phyloP scores from a whole-genome alignment of 2,329 filamentous ascomycete genomes.

The Septoria linicola region DNA sequence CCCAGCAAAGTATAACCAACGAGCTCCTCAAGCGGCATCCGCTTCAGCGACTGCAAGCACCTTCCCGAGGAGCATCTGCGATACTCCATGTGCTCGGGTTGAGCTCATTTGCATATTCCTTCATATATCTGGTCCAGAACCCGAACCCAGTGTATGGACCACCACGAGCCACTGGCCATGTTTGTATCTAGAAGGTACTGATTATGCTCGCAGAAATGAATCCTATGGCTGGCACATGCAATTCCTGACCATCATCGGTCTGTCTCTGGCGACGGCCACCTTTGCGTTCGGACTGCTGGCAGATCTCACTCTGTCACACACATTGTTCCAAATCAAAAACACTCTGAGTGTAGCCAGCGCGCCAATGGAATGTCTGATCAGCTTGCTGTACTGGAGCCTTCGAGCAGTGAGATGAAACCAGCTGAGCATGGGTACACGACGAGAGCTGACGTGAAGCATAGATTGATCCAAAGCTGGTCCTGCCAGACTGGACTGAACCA shows the following conservation, averaged over 20 bases:
- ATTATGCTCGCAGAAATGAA: constrained; percentile 56
- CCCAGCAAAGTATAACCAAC: constrained; percentile 23
- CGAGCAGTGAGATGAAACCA: constrained; percentile 46
- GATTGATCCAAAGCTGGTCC: constrained; percentile 53
- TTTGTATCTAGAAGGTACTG: too few relatives aligned
- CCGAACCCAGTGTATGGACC: constrained; percentile 40
- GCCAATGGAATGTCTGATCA: constrained; percentile 70
- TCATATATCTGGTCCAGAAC: constrained; percentile 42
- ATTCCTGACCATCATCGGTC: constrained; percentile 72
- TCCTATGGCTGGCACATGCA: constrained; percentile 69
- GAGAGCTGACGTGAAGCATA: too few relatives aligned
- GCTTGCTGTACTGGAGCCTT: constrained; percentile 71
- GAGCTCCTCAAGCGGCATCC: constrained; percentile 51
- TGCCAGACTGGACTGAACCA: constrained; percentile 48
- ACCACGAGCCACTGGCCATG: too few relatives aligned
- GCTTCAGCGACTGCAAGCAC: constrained; percentile 65
- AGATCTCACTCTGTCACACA: constrained; percentile 59
- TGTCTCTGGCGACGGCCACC: constrained; percentile 60
- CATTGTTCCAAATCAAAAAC: constrained; percentile 68
- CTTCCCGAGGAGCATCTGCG: constrained; percentile 63
- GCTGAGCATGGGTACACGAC: neutral
- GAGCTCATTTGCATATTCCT: constrained; percentile 47
- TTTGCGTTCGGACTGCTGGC: constrained; percentile 63
- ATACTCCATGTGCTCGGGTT: constrained; percentile 58
- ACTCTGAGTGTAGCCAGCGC: constrained; percentile 62